Conservation (phyloP, 345 rosid species). For the Abelmoschus esculentus region DNA sequence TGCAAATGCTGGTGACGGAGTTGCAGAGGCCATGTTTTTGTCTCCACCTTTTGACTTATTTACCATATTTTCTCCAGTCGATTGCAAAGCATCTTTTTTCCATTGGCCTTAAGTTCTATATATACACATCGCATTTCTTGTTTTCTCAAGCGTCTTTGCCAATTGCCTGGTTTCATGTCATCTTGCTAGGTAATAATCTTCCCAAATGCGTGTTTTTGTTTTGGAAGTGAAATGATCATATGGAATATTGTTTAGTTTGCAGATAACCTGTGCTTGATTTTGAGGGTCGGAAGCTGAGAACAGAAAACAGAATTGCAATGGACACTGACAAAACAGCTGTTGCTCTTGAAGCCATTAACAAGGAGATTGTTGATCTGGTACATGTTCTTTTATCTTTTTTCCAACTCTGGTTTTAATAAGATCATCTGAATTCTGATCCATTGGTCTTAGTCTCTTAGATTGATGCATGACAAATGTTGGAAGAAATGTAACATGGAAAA, state of each 20-base stretch:
- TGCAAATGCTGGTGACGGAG: conserved; percentile 6
- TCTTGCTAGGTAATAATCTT: neutral
- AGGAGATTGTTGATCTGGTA: conserved; percentile 76
- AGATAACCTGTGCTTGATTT: conserved; percentile 10
- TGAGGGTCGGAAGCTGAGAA: conserved; percentile 16
- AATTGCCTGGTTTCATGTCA: neutral
- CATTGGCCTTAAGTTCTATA: neutral
- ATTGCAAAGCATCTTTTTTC: neutral
- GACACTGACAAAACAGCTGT: conserved; percentile 38
- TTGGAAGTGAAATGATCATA: neutral
- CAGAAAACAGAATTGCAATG: conserved; percentile 30
- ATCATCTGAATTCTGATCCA: too few species aligned
- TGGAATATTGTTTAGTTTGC: neutral
- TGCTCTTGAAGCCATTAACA: conserved; percentile 64
- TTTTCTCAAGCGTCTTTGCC: neutral
- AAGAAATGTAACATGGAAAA: neutral
- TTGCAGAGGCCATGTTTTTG: conserved; percentile 7
- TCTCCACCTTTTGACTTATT: neutral
- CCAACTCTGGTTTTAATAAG: neutral
- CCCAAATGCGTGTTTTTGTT: neutral
- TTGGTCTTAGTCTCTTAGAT: too few species aligned
- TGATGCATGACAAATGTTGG: neutral
- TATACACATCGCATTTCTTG: neutral
- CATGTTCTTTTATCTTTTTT: neutral
- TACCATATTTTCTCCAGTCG: neutral